Evolutionary conservation across 345 rosid species (phyloP).

Genomic region (Melaleuca alternifolia): DNA sequence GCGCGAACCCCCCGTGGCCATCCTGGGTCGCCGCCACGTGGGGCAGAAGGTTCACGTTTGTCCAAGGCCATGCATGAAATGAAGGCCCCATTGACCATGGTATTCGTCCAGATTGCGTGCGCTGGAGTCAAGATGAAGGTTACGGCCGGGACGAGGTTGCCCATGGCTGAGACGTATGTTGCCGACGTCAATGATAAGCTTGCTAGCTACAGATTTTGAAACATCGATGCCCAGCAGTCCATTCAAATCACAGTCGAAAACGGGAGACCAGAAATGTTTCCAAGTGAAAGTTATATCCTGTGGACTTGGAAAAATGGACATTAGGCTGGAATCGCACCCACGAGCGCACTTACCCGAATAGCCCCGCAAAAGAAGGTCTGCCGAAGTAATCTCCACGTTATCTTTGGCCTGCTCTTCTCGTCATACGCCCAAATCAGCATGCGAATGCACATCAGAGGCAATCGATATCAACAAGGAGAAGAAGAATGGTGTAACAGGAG

Average conservation of each 20-base stretch:
- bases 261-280: background rate
- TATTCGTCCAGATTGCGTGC: no score
- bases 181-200: background rate
- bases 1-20: background rate
- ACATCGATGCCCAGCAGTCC: background rate
- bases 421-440: background rate
- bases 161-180: background rate
- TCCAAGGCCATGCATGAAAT: no score
- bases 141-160: background rate
- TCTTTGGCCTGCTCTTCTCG: constrained; percentile 35
- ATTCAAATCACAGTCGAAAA: background rate
- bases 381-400: constrained; percentile 29
- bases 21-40: background rate
- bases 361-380: constrained; percentile 40
- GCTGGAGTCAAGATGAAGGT: no score
- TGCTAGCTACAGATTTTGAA: background rate
- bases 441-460: background rate
- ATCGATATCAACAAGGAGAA: background rate
- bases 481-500: background rate
- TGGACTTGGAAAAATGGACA: background rate
- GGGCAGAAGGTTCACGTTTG: constrained; percentile 3
- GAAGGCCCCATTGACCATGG: no score
- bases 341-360: constrained; percentile 26
- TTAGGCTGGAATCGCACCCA: background rate
- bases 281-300: background rate